Evolutionary conservation across 1,284 basidiomycete species (phyloP), one percentile per base, ranked within the genome.

Genomic region (Rhodotorula glutinis): DNA sequence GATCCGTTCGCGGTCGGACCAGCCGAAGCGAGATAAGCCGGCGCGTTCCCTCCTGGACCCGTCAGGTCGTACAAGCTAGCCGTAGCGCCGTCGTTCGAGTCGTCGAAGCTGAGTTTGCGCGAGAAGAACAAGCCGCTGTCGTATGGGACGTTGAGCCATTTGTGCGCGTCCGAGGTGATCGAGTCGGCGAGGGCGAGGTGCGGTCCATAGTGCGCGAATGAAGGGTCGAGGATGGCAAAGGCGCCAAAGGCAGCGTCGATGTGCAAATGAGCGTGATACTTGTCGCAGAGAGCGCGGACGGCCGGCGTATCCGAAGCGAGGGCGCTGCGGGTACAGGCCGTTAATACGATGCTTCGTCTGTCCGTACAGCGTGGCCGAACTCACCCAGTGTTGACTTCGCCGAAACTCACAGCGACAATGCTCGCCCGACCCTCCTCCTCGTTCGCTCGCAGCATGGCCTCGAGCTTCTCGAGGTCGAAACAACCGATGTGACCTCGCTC

Each of bases 161-260:
- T 78, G 70, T 78, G 77, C 9, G 63, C 82, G 71, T 83, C 82
- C 19, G 79, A 65, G 0, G 82, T 82, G 44, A 83, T 75, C 60
- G 78, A 80, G 71, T 83, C 82, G 5, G 79, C 82, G 33, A 80
- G 70, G 23, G 77, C 76, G 62, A 84, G 78, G 14, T 81, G 78
- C 13, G 76, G 66, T 3, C 73, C 73, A 16, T 81, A 74, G 51
- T 77, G 75, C 8, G 65, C 51, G n/a, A 81, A 75, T 23, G 79
- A 79, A 16, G 81, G 80, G 47, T 81, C 74, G 0, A 82, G 70
- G 17, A 76, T 75, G 0, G 80, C 82, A 57, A 84, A 83, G 0
- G 80, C 81, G 3, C 80, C 81, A 60, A 84, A 84, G 4, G 83
- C 83, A 8, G 79, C 82, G 72, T 83, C 83, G 43, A 83, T 76